Conservation (phyloP, 2,329 filamentous ascomycete species). For the Gaeumannomyces sp. region DNA sequence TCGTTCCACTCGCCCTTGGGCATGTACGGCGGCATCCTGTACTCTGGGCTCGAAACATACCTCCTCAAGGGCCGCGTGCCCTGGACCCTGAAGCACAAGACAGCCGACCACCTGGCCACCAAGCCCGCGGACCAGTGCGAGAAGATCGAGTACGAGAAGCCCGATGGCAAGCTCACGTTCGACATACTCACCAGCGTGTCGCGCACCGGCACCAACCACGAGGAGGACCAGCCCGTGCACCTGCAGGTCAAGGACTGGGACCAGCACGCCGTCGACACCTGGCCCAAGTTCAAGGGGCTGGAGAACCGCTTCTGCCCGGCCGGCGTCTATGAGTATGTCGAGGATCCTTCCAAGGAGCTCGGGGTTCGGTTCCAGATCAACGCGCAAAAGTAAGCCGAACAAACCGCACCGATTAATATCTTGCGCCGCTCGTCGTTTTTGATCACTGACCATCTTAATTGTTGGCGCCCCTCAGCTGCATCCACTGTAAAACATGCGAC, state of each 20-base stretch:
- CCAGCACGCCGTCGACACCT: slow-evolving; percentile 74
- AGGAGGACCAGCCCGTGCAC: slow-evolving; percentile 96
- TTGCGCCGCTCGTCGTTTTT: not conserved
- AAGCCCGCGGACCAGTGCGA: slow-evolving; percentile 70
- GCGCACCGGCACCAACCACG: slow-evolving; percentile 94
- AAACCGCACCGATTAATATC: no score
- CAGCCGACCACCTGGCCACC: slow-evolving; percentile 71
- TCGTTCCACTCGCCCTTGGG: slow-evolving; percentile 87
- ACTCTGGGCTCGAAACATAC: slow-evolving; percentile 89
- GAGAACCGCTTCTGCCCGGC: slow-evolving; percentile 97
- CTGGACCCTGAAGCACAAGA: slow-evolving; percentile 87
- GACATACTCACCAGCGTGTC: slow-evolving; percentile 95
- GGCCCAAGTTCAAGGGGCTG: slow-evolving; percentile 81
- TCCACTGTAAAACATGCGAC: slow-evolving; percentile 99
- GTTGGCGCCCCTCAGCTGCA: slow-evolving; percentile 57
- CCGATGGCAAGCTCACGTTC: slow-evolving; percentile 89
- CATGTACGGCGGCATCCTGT: slow-evolving; percentile 81
- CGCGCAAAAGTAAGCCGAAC: slow-evolving; percentile 75
- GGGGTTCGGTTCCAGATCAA: slow-evolving; percentile 98
- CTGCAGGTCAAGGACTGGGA: slow-evolving; percentile 95
- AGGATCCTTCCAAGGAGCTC: slow-evolving; percentile 78
- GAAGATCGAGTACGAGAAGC: slow-evolving; percentile 96
- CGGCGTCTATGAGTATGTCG: slow-evolving; percentile 96
- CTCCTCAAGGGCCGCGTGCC: slow-evolving; percentile 77
- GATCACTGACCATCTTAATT: slow-evolving; percentile 21